Evolutionary conservation across 768 basidiomycete species (phyloP), one percentile per base, ranked within the genome.

Genomic region (Tricholoma saponaceum): DNA sequence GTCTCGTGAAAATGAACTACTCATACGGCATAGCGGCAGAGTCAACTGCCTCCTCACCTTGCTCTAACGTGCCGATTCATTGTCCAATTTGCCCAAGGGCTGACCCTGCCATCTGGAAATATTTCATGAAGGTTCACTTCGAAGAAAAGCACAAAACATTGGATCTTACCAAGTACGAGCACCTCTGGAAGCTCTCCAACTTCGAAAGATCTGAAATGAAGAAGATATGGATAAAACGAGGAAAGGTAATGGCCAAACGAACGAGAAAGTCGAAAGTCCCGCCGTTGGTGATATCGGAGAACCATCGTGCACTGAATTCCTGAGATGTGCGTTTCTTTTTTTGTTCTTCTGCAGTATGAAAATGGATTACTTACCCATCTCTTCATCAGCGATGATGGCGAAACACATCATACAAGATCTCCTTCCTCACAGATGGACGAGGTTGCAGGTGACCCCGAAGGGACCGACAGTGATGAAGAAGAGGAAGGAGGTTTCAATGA

Each of bases 101-200:
- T 33, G 44, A 56, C 30, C 32, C 37, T 9, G 9, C 37, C 20
- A 39, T 41, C 28, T 41, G 26, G 7, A 39, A 44, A 13, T 69
- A 67, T 50, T 60, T 51, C 37, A 46, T 67, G 51, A 60, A 62
- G 33, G 47, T 28, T 13, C 66, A 69, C 39, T 58, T 67, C 28
- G 22, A 56, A 33, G 22, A 22, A 10, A 55, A 54, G 30, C 66
- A 70, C 50, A 39, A 47, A 37, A 44, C 22, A 0, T 30, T 52
- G 1, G n/a, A 35, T 1, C 25, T 61, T 28, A n/a, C 33, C 12
- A 47, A 60, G 13, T 60, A 66, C 37, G 43, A 51, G n/a, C 46
- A 59, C 37, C 20, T 64, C 3, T 66, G 63, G 63, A 32, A 55
- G 33, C 30, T 67, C 10, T 58, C 63, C 25, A 60, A 63, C 9